Evolutionary conservation across 768 basidiomycete species (phyloP).

Genomic region (Clitopilus hobsonii): DNA sequence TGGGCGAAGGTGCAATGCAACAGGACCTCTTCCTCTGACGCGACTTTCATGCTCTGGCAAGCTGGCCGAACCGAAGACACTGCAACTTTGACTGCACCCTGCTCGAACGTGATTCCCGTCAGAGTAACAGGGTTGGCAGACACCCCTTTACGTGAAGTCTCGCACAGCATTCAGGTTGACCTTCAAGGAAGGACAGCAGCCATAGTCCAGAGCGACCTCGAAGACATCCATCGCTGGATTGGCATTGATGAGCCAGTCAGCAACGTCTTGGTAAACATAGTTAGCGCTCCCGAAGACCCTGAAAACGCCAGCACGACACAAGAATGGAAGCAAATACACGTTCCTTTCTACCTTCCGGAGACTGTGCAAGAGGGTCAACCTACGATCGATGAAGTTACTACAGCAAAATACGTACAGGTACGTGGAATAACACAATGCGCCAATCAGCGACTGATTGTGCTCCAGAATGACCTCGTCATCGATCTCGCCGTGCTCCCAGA

Average conservation of each 20-base stretch:
- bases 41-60: conserved; percentile 44
- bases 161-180: conserved; percentile 27
- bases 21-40: conserved; percentile 18
- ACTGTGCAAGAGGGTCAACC: neutral
- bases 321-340: conserved; percentile 18
- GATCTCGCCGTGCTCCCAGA: conserved; percentile 21
- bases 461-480: conserved; percentile 23
- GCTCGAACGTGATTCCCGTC: conserved; percentile 39
- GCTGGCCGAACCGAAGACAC: conserved; percentile 34
- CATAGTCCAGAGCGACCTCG: conserved; percentile 36
- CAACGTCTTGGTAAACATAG: conserved; percentile 41
- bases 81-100: conserved; percentile 36
- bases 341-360: conserved; percentile 5
- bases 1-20: conserved; percentile 36
- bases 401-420: neutral
- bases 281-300: conserved; percentile 28
- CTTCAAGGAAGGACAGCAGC: conserved; percentile 30
- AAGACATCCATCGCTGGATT: conserved; percentile 31
- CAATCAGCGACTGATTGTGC: neutral
- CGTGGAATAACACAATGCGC: conserved; percentile 16
- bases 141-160: conserved; percentile 19
- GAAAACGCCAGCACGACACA: no score
- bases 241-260: conserved; percentile 27
- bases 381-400: neutral
- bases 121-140: conserved; percentile 17